These are phyloP conservation scores for Biscogniauxia marginata DNA, from an alignment of 2,329 filamentous ascomycete genomes.

Conservation along the genomic window DNA sequence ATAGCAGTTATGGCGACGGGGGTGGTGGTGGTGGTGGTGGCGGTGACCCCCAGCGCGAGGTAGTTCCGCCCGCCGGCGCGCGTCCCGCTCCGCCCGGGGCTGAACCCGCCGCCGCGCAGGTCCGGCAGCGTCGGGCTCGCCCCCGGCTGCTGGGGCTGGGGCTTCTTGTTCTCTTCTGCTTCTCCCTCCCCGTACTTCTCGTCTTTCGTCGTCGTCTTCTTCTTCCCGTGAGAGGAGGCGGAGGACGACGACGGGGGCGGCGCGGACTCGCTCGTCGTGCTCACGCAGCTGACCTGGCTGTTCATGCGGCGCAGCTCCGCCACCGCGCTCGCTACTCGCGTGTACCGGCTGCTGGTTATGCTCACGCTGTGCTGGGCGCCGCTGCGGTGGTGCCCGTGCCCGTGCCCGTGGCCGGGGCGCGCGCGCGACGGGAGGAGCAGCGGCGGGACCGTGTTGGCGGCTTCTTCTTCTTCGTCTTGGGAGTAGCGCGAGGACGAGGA, in stretches of 20 bases:
- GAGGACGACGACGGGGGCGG: too few relatives aligned
- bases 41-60: constrained; percentile 41
- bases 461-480: constrained; percentile 6
- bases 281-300: constrained; percentile 48
- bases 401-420: neutral
- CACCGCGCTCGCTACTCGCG: constrained; percentile 42
- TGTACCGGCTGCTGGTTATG: constrained; percentile 8
- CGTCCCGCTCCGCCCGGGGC: constrained; percentile 33
- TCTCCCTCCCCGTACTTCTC: too few relatives aligned
- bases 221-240: too few relatives aligned
- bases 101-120: constrained; percentile 39
- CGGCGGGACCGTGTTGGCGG: constrained; percentile 12
- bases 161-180: too few relatives aligned
- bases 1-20: too few relatives aligned
- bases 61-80: constrained; percentile 45
- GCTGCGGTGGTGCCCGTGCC: neutral
- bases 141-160: constrained; percentile 15
- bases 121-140: constrained; percentile 41
- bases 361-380: neutral
- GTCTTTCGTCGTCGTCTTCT: too few relatives aligned
- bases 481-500: constrained; percentile 16
- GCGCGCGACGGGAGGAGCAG: constrained; percentile 6
- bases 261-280: constrained; percentile 43
- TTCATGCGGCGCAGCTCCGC: constrained; percentile 58
- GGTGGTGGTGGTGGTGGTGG: too few relatives aligned